Percentiles rank a stretch among this genome's conserved stretches.
These are phyloP conservation scores for Gossypium schwendimanii DNA, from an alignment of 441 rosid species.

Conservation along the genomic window DNA sequence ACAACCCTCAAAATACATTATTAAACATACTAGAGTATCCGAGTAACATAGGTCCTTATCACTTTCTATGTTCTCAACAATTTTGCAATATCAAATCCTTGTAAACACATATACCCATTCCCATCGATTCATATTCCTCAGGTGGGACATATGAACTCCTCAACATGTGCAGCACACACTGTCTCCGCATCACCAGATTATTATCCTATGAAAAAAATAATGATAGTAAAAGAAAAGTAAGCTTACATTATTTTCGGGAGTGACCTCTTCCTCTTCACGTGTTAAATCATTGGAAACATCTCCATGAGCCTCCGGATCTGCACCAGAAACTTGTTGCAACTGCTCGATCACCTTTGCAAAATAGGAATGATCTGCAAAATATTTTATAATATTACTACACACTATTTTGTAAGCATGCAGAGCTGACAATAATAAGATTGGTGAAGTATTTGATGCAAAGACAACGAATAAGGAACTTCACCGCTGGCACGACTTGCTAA, in stretches of 20 bases:
- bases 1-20: not conserved
- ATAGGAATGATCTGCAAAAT: slow-evolving; percentile 52
- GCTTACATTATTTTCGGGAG: not conserved
- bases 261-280: slow-evolving; percentile 4
- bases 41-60: not conserved
- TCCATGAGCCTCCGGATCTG: slow-evolving; percentile 27
- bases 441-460: not conserved
- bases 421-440: not conserved
- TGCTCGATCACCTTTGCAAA: slow-evolving; percentile 54
- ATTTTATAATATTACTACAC: not conserved
- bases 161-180: not conserved
- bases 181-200: not conserved
- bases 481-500: slow-evolving; percentile 52
- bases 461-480: slow-evolving; percentile 17
- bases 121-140: not conserved
- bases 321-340: slow-evolving; percentile 45
- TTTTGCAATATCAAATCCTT: not conserved
- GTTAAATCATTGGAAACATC: slow-evolving; percentile 18
- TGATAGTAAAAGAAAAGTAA: not conserved
- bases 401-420: not conserved
- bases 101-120: not conserved
- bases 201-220: not conserved
- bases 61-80: not conserved
- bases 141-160: not conserved
- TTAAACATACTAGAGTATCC: not conserved